Percentiles rank a stretch among this genome's conserved stretches.
These are phyloP conservation scores for Chenopodium berlandieri DNA, from an alignment of 148 eudicot species.

Conservation along the genomic window DNA sequence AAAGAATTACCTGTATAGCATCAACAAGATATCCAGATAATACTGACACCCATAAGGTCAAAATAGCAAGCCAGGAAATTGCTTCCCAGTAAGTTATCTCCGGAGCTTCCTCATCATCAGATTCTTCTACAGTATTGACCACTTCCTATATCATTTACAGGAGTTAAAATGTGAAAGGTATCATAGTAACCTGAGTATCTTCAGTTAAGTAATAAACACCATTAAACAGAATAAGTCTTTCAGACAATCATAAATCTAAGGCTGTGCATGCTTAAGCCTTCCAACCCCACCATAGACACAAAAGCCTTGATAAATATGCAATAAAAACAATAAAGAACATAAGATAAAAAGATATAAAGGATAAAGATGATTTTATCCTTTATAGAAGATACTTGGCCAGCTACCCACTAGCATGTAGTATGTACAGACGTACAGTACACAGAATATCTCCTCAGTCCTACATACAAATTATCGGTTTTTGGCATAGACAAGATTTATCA, in stretches of 20 bases:
- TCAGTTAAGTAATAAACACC: neutral
- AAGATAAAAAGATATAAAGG: no score
- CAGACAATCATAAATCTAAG: neutral
- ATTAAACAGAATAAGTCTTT: neutral
- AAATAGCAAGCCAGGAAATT: slow-evolving; percentile 72
- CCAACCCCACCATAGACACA: neutral
- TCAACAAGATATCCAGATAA: slow-evolving; percentile 91
- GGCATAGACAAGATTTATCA: neutral
- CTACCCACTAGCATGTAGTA: neutral
- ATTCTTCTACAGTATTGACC: slow-evolving; percentile 35
- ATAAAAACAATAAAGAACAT: no score
- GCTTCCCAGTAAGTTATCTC: slow-evolving; percentile 80
- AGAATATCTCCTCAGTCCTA: neutral
- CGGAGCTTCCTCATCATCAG: slow-evolving; percentile 76
- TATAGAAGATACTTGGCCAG: neutral
- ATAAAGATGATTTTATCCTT: no score
- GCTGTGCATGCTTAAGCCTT: neutral
- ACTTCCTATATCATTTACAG: slow-evolving; percentile 40
- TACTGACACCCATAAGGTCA: slow-evolving; percentile 86
- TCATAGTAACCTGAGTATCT: neutral
- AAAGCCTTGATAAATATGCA: neutral
- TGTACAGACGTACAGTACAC: neutral
- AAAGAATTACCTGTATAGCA: slow-evolving; percentile 66
- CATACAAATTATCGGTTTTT: neutral
- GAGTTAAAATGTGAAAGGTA: slow-evolving; percentile 2